Conservation (phyloP, 106 monocot genomes). For the Gastrodia elata region DNA sequence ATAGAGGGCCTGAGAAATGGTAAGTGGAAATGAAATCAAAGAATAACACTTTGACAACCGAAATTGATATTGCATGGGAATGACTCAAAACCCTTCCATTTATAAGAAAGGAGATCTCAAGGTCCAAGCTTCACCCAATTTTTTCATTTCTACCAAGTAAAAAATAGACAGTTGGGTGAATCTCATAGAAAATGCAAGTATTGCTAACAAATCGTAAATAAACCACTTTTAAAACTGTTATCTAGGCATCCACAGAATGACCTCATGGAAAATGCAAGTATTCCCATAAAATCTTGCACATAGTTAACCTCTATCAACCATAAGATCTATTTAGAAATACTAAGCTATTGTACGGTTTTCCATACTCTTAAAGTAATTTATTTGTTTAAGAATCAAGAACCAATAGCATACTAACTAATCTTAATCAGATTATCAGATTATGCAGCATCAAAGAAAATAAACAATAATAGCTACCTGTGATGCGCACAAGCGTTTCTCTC, state of each 20-base stretch:
- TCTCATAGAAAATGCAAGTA: no score
- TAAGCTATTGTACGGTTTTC: not conserved
- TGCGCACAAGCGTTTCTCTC: no score
- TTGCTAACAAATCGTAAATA: not conserved
- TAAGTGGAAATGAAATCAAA: conserved; percentile 9
- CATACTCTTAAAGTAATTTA: not conserved
- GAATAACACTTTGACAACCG: conserved; percentile 17
- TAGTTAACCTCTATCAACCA: not conserved
- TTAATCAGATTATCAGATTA: no score
- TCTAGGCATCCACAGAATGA: not conserved
- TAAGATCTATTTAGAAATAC: not conserved
- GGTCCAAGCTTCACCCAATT: no score
- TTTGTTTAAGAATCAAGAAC: not conserved
- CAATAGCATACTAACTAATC: no score
- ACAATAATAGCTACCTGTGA: no score
- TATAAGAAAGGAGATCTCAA: no score
- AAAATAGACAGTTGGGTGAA: no score
- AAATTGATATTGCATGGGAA: conserved; percentile 17
- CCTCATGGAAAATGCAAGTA: not conserved
- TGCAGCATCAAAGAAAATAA: no score
- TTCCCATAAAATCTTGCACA: not conserved
- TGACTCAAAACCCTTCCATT: conserved; percentile 27
- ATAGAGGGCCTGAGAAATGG: not conserved
- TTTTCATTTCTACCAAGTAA: no score
- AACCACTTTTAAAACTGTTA: not conserved